Evolutionary conservation across 768 basidiomycete genomes (phyloP).

Genomic region (Psilocybe cubensis): DNA sequence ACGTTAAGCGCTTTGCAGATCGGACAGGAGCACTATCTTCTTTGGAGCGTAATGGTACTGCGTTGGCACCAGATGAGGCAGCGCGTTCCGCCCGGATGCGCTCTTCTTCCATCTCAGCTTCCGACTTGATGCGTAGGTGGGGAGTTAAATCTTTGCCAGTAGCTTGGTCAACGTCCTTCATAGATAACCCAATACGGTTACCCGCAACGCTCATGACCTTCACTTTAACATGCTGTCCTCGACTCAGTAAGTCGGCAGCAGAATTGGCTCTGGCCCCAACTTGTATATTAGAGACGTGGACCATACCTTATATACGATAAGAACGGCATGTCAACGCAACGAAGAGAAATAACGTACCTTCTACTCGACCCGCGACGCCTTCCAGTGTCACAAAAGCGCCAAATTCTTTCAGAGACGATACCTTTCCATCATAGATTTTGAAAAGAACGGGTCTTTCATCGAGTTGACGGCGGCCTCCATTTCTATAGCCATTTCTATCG

Average conservation of each 20-base stretch:
- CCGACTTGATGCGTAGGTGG: conserved; percentile 91
- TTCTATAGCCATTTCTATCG: conserved; percentile 35
- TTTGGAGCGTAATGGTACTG: conserved; percentile 72
- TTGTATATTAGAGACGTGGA: conserved; percentile 94
- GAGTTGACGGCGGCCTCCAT: conserved; percentile 43
- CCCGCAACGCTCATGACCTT: conserved; percentile 96
- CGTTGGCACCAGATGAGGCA: conserved; percentile 85
- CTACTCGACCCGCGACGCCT: conserved; percentile 81
- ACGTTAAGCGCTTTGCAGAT: conserved; percentile 89
- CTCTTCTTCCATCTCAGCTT: conserved; percentile 91
- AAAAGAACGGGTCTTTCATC: conserved; percentile 89
- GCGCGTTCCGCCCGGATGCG: conserved; percentile 60
- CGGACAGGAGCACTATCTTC: conserved; percentile 54
- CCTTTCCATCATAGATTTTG: conserved; percentile 92
- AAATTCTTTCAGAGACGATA: conserved; percentile 90
- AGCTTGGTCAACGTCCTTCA: conserved; percentile 96
- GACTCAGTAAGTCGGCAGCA: conserved; percentile 82
- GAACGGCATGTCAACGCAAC: not conserved
- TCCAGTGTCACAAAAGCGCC: conserved; percentile 94
- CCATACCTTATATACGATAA: conserved; percentile 71
- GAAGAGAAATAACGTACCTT: conserved; percentile 59
- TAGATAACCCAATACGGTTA: conserved; percentile 81
- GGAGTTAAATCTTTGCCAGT: conserved; percentile 93
- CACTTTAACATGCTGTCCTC: conserved; percentile 88
- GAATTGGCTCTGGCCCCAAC: conserved; percentile 84